Conservation (phyloP, 208 protist genomes). For the Leishmania martiniquensis region DNA sequence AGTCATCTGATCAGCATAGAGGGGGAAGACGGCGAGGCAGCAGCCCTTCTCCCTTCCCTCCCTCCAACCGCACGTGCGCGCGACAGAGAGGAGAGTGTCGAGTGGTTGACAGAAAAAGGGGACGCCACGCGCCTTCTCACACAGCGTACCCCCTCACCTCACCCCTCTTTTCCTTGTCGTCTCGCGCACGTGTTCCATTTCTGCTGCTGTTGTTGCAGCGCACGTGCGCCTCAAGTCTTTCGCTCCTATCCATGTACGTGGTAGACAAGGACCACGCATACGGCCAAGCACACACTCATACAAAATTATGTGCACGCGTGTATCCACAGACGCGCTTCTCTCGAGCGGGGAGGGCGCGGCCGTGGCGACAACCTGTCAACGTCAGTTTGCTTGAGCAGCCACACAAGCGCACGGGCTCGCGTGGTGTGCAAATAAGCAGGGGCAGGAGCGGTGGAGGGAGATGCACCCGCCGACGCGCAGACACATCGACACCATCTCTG, state of each 20-base stretch:
- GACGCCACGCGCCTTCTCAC: background rate
- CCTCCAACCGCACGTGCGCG: background rate
- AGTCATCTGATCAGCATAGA: background rate
- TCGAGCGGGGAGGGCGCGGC: background rate
- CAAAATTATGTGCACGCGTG: background rate
- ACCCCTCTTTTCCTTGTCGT: background rate
- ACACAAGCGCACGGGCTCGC: background rate
- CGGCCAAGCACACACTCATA: background rate
- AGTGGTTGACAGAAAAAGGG: conserved; percentile 10
- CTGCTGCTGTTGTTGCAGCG: background rate
- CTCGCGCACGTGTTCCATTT: background rate
- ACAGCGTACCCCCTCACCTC: background rate
- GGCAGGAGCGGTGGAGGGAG: background rate
- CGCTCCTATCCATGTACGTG: background rate
- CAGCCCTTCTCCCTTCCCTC: background rate
- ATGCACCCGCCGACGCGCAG: background rate
- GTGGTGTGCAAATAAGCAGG: background rate
- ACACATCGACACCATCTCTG: conserved; percentile 4
- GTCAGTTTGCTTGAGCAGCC: background rate
- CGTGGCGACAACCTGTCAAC: background rate
- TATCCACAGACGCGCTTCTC: background rate
- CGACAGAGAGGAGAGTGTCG: background rate
- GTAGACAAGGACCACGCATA: background rate
- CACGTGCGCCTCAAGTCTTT: background rate
- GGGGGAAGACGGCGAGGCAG: too few relatives aligned